These are phyloP conservation scores for Agrostemma githago DNA, from an alignment of 148 eudicot genomes.

Conservation along the genomic window DNA sequence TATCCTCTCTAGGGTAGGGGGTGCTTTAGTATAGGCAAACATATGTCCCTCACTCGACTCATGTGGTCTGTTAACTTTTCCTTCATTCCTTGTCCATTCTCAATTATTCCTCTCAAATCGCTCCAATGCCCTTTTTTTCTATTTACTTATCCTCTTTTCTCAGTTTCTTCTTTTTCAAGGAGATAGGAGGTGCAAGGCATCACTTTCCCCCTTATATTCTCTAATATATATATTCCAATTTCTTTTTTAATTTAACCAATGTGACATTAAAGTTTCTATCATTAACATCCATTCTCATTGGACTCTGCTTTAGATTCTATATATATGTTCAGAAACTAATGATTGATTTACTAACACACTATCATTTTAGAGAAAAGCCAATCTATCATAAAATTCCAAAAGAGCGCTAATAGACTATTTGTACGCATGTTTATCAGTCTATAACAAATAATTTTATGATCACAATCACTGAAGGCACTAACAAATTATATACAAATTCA, in stretches of 20 bases:
- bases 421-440: background rate
- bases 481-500: slow-evolving; percentile 32
- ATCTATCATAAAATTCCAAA: background rate
- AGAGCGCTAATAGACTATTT: background rate
- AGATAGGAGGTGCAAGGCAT: background rate
- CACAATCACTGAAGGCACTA: slow-evolving; percentile 17
- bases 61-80: background rate
- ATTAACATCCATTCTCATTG: slow-evolving; percentile 4
- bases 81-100: background rate
- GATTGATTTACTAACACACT: background rate
- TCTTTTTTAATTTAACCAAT: background rate
- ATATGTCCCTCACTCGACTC: background rate
- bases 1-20: background rate
- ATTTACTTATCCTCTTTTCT: background rate
- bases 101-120: background rate
- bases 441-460: background rate
- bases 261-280: background rate
- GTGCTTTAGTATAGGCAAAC: background rate
- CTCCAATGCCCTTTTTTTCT: background rate
- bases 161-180: background rate
- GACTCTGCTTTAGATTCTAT: background rate
- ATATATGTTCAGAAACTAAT: background rate
- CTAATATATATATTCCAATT: background rate
- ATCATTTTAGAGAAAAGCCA: background rate
- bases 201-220: background rate